Evolutionary conservation across 352 stramenopile genomes (phyloP).

Genomic region (Phytophthora pistaciae): DNA sequence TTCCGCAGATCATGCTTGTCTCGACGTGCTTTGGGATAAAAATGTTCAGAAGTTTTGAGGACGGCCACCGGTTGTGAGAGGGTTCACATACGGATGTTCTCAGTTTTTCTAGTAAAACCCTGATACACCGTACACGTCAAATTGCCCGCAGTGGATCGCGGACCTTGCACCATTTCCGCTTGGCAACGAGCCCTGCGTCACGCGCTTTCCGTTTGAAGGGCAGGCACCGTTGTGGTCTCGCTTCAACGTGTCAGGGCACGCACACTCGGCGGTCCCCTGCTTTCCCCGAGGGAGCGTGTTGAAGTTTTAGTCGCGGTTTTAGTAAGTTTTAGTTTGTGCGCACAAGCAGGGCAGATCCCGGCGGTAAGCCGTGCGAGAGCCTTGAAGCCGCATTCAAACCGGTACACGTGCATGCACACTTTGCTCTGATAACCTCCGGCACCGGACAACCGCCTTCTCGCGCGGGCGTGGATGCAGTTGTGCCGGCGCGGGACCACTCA

Average conservation of each 20-base stretch:
- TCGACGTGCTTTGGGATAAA: neutral
- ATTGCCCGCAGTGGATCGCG: neutral
- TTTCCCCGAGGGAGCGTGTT: neutral
- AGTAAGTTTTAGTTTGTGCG: conserved; percentile 12
- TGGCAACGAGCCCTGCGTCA: conserved; percentile 29
- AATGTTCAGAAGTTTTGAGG: conserved; percentile 23
- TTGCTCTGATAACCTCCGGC: neutral
- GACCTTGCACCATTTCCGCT: conserved; percentile 4
- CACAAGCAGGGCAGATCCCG: neutral
- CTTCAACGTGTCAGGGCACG: conserved; percentile 30
- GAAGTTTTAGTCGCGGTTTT: conserved; percentile 22
- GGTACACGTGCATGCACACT: neutral
- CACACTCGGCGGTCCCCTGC: neutral
- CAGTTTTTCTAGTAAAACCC: conserved; percentile 33
- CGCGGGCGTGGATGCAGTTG: neutral
- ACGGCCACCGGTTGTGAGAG: conserved; percentile 24
- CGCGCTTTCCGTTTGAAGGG: conserved; percentile 31
- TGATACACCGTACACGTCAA: neutral
- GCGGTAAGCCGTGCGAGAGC: neutral
- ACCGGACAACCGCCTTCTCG: neutral
- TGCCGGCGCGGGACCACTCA: neutral
- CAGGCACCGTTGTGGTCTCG: conserved; percentile 9
- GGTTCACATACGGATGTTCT: conserved; percentile 28
- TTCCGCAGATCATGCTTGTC: conserved; percentile 9
- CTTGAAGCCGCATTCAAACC: neutral